Percentiles rank a stretch among this genome's conserved stretches.
These are phyloP conservation scores for Xylariales sp. DNA, from an alignment of 2,329 filamentous ascomycete species.

Conservation along the genomic window DNA sequence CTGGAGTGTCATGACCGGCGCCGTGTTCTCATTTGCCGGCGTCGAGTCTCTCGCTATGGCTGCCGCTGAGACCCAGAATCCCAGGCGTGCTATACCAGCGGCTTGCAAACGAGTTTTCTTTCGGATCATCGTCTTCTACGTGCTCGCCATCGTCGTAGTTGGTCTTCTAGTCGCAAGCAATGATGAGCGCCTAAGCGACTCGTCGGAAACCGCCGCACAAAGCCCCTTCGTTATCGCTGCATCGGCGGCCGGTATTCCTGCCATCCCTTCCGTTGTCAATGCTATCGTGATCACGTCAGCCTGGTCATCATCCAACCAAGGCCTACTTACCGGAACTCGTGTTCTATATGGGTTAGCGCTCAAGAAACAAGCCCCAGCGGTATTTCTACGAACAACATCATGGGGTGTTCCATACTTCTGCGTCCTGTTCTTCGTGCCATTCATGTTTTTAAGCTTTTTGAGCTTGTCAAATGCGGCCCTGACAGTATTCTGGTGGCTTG, in stretches of 20 bases:
- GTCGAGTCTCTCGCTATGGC: conserved; percentile 66
- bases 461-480: conserved; percentile 66
- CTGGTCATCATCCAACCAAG: conserved; percentile 76
- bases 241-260: conserved; percentile 72
- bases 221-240: conserved; percentile 79
- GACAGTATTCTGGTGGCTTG: conserved; percentile 74
- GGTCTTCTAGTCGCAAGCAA: conserved; percentile 69
- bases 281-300: conserved; percentile 79
- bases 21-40: conserved; percentile 60
- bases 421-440: conserved; percentile 63
- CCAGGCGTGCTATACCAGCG: conserved; percentile 57
- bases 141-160: conserved; percentile 66
- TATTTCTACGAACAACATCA: conserved; percentile 64
- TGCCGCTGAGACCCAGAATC: conserved; percentile 59
- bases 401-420: conserved; percentile 69
- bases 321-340: conserved; percentile 68
- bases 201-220: conserved; percentile 61
- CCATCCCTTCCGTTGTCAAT: conserved; percentile 79
- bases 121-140: conserved; percentile 68
- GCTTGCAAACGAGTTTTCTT: conserved; percentile 70
- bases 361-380: conserved; percentile 66
- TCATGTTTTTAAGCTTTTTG: conserved; percentile 70
- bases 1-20: conserved; percentile 61
- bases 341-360: conserved; percentile 70
- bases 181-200: conserved; percentile 59